phyloP scores from a whole-genome alignment of 2,329 filamentous ascomycete species.

The Fusarium albosuccineum region DNA sequence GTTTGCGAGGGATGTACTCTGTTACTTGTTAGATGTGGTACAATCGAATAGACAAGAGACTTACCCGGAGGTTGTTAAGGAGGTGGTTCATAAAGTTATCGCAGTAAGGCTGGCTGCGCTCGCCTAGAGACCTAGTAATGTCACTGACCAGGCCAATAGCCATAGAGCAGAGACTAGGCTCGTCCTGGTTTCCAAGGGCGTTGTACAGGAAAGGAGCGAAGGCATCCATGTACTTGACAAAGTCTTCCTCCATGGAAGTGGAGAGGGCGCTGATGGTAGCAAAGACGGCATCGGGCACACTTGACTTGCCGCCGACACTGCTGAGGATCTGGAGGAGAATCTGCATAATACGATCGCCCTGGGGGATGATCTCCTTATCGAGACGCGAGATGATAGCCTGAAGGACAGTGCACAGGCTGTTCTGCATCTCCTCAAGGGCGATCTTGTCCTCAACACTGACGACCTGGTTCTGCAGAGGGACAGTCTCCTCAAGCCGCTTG shows the following conservation, averaged over 20 bases:
- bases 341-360: constrained; percentile 95
- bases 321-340: constrained; percentile 84
- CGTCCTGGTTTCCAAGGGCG: constrained; percentile 94
- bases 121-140: constrained; percentile 90
- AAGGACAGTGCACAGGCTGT: constrained; percentile 90
- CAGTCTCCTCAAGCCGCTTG: constrained; percentile 89
- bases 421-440: constrained; percentile 97
- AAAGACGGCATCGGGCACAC: constrained; percentile 93
- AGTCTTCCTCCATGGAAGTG: constrained; percentile 91
- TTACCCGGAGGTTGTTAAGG: constrained; percentile 87
- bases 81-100: constrained; percentile 99
- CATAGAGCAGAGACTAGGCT: constrained; percentile 93
- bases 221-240: constrained; percentile 96
- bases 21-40: constrained; percentile 35
- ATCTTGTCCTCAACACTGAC: constrained; percentile 98
- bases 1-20: constrained; percentile 89
- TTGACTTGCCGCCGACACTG: constrained; percentile 85
- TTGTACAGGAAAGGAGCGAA: constrained; percentile 95
- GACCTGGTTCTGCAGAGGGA: constrained; percentile 90
- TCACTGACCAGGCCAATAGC: constrained; percentile 98
- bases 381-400: constrained; percentile 92
- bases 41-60: constrained; percentile 47
- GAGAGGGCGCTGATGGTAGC: constrained; percentile 92
- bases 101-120: constrained; percentile 93
- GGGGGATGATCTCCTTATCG: constrained; percentile 90